Percentiles rank a stretch among this genome's conserved stretches.
Evolutionary conservation across 1,139 yeast genomes (phyloP).

Genomic region (Diutina sp.): DNA sequence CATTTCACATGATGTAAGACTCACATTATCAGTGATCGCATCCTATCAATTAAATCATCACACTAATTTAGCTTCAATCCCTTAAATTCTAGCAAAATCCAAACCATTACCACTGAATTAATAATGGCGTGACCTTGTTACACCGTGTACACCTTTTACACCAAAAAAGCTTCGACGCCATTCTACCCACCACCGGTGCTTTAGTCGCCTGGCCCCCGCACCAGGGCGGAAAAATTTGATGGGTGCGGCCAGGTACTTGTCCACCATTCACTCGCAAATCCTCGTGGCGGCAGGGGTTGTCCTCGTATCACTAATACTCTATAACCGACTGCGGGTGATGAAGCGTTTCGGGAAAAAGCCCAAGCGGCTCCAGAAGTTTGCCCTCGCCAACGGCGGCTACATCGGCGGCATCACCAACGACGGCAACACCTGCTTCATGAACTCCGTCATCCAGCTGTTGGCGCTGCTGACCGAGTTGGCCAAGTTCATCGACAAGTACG

Average conservation of each 20-base stretch:
- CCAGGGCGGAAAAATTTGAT: not conserved
- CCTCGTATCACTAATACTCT: not conserved
- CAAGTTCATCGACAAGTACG: slow-evolving; percentile 33
- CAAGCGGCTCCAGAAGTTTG: slow-evolving; percentile 11
- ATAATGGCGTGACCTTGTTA: no score
- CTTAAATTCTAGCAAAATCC: no score
- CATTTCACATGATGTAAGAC: no score
- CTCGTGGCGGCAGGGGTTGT: not conserved
- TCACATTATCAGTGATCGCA: no score
- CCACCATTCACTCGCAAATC: not conserved
- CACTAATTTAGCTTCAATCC: no score
- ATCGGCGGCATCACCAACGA: slow-evolving; percentile 82
- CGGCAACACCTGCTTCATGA: slow-evolving; percentile 92
- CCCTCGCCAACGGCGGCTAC: slow-evolving; percentile 48
- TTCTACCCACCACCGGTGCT: not conserved
- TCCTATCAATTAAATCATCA: no score
- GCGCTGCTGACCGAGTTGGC: slow-evolving; percentile 60
- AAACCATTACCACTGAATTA: no score
- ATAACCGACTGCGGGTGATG: not conserved
- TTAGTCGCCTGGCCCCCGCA: not conserved
- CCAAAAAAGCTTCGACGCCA: not conserved
- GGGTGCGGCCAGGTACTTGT: not conserved
- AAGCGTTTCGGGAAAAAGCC: not conserved
- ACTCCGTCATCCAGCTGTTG: slow-evolving; percentile 71
- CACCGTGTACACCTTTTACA: no score